Evolutionary conservation across 2,329 filamentous ascomycete species (phyloP).

Genomic region (Colletotrichum sidae): DNA sequence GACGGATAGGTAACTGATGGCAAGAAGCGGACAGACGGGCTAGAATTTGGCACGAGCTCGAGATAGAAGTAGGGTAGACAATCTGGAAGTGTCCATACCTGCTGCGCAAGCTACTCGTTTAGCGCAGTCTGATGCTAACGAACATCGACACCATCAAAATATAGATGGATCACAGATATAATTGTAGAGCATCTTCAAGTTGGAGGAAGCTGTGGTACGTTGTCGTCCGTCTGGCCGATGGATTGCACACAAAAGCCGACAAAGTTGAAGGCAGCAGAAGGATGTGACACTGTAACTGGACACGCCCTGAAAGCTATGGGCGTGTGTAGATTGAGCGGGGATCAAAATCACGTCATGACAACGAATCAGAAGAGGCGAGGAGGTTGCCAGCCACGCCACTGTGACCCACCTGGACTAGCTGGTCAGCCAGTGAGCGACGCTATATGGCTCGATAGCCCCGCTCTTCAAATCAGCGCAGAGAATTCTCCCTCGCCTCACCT

Average conservation of each 20-base stretch:
- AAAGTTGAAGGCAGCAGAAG: slow-evolving; percentile 10
- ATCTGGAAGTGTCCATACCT: no score
- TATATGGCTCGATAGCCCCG: slow-evolving; percentile 54
- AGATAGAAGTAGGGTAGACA: background rate
- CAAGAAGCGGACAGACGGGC: background rate
- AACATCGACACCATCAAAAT: no score
- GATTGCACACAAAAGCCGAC: background rate
- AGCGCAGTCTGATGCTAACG: no score
- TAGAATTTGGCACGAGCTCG: background rate
- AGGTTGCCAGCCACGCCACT: slow-evolving; percentile 17
- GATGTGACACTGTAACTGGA: slow-evolving; percentile 8
- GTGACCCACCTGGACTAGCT: slow-evolving; percentile 51
- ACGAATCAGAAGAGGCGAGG: slow-evolving; percentile 35
- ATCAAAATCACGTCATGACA: slow-evolving; percentile 38
- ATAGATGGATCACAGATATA: background rate
- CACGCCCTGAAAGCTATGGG: background rate
- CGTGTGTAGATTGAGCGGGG: background rate
- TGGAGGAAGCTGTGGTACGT: slow-evolving; percentile 5
- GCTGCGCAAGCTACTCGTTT: no score
- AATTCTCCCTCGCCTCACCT: slow-evolving; percentile 56
- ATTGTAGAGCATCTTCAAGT: background rate
- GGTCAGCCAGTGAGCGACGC: slow-evolving; percentile 64
- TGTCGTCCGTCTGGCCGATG: slow-evolving; percentile 1
- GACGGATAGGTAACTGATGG: slow-evolving; percentile 1
- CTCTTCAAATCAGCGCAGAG: slow-evolving; percentile 65